phyloP scores from a whole-genome alignment of 768 basidiomycete species.

The Daedaleopsis nitida region DNA sequence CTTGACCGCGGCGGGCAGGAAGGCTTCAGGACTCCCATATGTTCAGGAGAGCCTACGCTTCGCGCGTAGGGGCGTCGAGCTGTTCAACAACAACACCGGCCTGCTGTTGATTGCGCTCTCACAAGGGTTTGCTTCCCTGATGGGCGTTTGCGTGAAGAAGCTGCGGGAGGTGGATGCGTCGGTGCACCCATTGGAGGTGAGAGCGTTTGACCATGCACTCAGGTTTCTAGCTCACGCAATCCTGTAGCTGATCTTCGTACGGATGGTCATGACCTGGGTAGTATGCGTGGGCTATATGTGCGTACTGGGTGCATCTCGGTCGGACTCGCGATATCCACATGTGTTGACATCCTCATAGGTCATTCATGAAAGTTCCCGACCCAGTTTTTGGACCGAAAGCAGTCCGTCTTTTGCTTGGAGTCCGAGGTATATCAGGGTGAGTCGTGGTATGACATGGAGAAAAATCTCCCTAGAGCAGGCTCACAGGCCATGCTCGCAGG shows the following conservation, averaged over 20 bases:
- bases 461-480: slow-evolving; percentile 2
- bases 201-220: not conserved
- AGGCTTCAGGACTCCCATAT: not conserved
- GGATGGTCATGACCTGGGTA: slow-evolving; percentile 65
- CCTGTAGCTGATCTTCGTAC: slow-evolving; percentile 50
- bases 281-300: slow-evolving; percentile 57
- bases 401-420: slow-evolving; percentile 55
- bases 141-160: slow-evolving; percentile 65
- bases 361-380: slow-evolving; percentile 46
- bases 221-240: not conserved
- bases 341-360: slow-evolving; percentile 27
- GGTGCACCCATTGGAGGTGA: slow-evolving; percentile 57
- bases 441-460: slow-evolving; percentile 12
- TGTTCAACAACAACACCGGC: slow-evolving; percentile 51
- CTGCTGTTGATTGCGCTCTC: slow-evolving; percentile 58
- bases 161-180: slow-evolving; percentile 58
- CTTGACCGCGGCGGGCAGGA: not conserved
- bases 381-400: slow-evolving; percentile 72
- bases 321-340: not conserved
- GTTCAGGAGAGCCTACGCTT: not conserved
- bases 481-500: slow-evolving; percentile 36
- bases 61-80: not conserved
- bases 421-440: slow-evolving; percentile 65
- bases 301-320: slow-evolving; percentile 1
- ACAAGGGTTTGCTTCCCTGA: slow-evolving; percentile 60